Percentiles rank a stretch among this genome's conserved stretches.
phyloP scores from a whole-genome alignment of 2,329 filamentous ascomycete species.

The Fusarium chaquense region DNA sequence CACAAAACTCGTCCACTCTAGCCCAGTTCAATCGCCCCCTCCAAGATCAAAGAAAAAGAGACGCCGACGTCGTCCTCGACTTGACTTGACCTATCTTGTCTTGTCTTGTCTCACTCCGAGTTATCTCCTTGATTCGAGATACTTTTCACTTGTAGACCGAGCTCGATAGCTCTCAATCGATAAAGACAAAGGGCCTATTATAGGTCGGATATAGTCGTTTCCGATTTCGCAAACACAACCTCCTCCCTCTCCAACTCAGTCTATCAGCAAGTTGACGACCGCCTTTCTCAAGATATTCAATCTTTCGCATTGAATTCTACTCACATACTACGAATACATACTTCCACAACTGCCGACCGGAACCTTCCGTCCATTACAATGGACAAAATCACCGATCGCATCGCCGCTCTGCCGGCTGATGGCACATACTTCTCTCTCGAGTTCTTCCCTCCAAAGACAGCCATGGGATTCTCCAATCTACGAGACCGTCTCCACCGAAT shows the following conservation, averaged over 20 bases:
- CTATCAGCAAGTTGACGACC: slow-evolving; percentile 1
- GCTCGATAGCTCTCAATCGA: slow-evolving; percentile 8
- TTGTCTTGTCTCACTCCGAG: slow-evolving; percentile 26
- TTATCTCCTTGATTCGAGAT: slow-evolving; percentile 36
- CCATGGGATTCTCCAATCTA: slow-evolving; percentile 94
- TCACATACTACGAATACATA: neutral
- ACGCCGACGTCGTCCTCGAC: slow-evolving; percentile 8
- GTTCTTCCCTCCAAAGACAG: slow-evolving; percentile 98
- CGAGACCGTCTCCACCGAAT: slow-evolving; percentile 94
- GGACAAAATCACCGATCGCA: slow-evolving; percentile 96
- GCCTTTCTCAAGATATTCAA: slow-evolving; percentile 35
- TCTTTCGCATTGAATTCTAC: neutral
- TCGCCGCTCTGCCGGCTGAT: slow-evolving; percentile 85
- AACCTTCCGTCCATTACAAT: slow-evolving; percentile 56
- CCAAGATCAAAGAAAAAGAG: slow-evolving; percentile 27
- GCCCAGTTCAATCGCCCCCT: slow-evolving; percentile 20
- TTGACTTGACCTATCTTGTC: slow-evolving; percentile 18
- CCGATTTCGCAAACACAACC: slow-evolving; percentile 12
- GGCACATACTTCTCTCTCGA: slow-evolving; percentile 94
- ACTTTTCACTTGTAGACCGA: neutral
- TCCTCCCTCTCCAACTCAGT: neutral
- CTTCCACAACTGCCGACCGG: neutral
- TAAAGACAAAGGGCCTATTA: slow-evolving; percentile 15
- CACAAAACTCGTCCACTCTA: slow-evolving; percentile 43
- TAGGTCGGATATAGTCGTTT: neutral